These are phyloP conservation scores for Graphium sp. DNA, from an alignment of 2,329 filamentous ascomycete genomes.

Conservation along the genomic window DNA sequence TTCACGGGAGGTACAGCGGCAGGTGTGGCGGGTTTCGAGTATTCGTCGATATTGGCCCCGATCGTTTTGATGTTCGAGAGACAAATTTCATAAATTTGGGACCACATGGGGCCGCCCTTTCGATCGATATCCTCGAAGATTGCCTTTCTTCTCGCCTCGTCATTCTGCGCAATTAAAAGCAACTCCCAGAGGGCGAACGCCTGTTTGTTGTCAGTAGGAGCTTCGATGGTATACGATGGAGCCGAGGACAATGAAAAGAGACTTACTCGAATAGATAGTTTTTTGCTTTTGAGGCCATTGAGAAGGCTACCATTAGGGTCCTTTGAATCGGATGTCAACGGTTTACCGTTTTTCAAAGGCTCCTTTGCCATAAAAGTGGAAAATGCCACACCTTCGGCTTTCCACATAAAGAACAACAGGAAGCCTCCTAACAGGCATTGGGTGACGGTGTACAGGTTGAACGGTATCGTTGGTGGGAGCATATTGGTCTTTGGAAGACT, in stretches of 20 bases:
- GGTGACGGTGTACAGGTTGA: slow-evolving; percentile 34
- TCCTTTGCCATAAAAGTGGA: slow-evolving; percentile 64
- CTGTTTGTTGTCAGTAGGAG: slow-evolving; percentile 17
- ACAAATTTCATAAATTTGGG: slow-evolving; percentile 56
- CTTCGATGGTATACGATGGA: background rate
- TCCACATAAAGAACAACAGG: slow-evolving; percentile 58
- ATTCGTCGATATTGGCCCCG: slow-evolving; percentile 47
- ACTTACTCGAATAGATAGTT: slow-evolving; percentile 53
- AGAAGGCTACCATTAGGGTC: slow-evolving; percentile 85
- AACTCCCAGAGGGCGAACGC: slow-evolving; percentile 88
- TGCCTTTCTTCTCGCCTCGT: slow-evolving; percentile 56
- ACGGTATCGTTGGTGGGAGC: slow-evolving; percentile 39
- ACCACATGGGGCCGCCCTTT: slow-evolving; percentile 63
- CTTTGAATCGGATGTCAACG: slow-evolving; percentile 69
- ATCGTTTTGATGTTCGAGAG: slow-evolving; percentile 53
- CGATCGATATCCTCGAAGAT: slow-evolving; percentile 84
- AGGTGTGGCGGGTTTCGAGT: slow-evolving; percentile 25
- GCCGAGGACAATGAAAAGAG: background rate
- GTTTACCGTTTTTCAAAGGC: slow-evolving; percentile 70
- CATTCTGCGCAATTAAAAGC: slow-evolving; percentile 59
- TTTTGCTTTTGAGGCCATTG: slow-evolving; percentile 70
- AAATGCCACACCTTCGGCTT: slow-evolving; percentile 61
- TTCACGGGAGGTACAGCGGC: slow-evolving; percentile 12
- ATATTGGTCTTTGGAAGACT: slow-evolving; percentile 58
- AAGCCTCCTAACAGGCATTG: slow-evolving; percentile 45